Conservation (phyloP, 148 eudicot species). For the Salicornia ramosissima region DNA sequence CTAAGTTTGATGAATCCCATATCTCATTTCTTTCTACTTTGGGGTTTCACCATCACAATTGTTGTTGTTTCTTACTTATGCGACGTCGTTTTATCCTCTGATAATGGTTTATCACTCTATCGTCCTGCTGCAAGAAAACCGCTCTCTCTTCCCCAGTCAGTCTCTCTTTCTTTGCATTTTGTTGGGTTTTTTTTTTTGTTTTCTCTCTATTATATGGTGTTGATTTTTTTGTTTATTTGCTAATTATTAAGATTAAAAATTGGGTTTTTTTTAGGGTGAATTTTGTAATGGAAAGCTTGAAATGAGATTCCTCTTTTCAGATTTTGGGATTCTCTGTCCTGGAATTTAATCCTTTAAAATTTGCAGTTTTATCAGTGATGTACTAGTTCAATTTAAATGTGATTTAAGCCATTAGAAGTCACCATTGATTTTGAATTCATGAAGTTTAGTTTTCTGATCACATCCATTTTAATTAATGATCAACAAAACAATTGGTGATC, state of each 20-base stretch:
- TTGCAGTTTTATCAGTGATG: neutral
- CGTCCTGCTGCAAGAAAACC: conserved; percentile 16
- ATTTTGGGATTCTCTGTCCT: neutral
- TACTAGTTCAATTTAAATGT: neutral
- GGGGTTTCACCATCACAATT: neutral
- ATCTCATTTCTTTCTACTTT: conserved; percentile 10
- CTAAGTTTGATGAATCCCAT: conserved; percentile 26
- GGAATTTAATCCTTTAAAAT: neutral
- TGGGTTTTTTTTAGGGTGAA: neutral
- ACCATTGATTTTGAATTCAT: neutral
- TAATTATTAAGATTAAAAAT: neutral
- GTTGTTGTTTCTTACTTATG: neutral
- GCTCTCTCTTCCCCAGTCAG: conserved; percentile 23
- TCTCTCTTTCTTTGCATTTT: neutral
- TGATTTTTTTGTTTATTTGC: neutral
- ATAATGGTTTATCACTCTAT: conserved; percentile 6
- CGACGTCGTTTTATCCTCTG: conserved; percentile 21
- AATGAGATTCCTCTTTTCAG: neutral
- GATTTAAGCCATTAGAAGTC: neutral
- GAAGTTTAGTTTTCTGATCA: neutral
- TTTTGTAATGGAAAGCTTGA: neutral
- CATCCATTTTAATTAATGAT: too few relatives aligned
- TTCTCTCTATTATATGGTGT: neutral
- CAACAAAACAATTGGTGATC: neutral
- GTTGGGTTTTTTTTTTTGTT: neutral